Evolutionary conservation across 1,284 basidiomycete genomes (phyloP).

Genomic region (Grifola frondosa): DNA sequence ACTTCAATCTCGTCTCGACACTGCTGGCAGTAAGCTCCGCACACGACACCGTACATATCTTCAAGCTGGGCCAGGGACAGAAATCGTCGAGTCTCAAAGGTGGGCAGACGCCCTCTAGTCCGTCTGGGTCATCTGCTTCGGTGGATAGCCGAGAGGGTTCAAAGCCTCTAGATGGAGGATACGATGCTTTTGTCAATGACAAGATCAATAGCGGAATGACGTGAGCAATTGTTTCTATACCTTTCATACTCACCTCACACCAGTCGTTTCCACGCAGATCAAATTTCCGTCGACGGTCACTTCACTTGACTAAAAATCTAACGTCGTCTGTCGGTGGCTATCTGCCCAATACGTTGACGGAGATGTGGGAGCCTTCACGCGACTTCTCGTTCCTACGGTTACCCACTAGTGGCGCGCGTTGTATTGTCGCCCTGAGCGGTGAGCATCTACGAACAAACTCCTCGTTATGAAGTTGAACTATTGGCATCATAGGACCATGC

Average conservation of each 20-base stretch:
- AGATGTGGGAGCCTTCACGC: slow-evolving; percentile 96
- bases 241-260: background rate
- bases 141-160: slow-evolving; percentile 62
- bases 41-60: slow-evolving; percentile 97
- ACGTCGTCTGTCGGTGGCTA: slow-evolving; percentile 87
- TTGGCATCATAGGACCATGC: slow-evolving; percentile 71
- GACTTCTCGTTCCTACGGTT: slow-evolving; percentile 94
- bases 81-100: slow-evolving; percentile 17
- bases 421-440: slow-evolving; percentile 85
- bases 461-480: background rate
- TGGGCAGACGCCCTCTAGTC: slow-evolving; percentile 24
- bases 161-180: slow-evolving; percentile 64
- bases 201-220: slow-evolving; percentile 60
- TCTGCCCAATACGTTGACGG: slow-evolving; percentile 87
- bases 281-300: slow-evolving; percentile 66
- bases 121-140: slow-evolving; percentile 60
- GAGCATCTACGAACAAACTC: slow-evolving; percentile 30
- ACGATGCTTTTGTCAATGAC: slow-evolving; percentile 73
- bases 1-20: slow-evolving; percentile 85
- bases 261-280: slow-evolving; percentile 36
- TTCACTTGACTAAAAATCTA: slow-evolving; percentile 78
- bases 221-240: slow-evolving; percentile 12
- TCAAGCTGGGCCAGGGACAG: slow-evolving; percentile 66
- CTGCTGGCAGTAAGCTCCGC: slow-evolving; percentile 89
- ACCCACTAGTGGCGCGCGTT: slow-evolving; percentile 77